Evolutionary conservation across 164 flowering plant species (phyloP), one percentile per base, ranked within the genome.

Genomic region (Vitis riparia): DNA sequence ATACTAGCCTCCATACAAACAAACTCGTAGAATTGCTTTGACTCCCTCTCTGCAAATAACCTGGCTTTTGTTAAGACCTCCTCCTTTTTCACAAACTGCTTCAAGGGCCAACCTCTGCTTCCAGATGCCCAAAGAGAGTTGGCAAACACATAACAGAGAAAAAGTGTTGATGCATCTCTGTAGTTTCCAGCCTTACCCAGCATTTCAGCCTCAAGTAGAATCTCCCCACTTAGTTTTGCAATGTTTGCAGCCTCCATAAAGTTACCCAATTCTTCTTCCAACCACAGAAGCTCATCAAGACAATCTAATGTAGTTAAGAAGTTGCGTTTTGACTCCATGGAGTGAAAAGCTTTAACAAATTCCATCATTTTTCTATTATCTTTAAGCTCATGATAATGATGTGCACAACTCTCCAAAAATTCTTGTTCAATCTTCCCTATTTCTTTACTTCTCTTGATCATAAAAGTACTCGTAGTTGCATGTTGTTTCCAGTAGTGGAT

Each of bases 21-120:
- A 67, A 71, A 60, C 61, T 79, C 75, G 56, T 68, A 65, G 56
- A 80, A 80, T 14, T 32, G 11, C 44, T 53, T 68, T 23, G 84
- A 74, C 2, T 58, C 75, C 0, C 65, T 59, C 59, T 71, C 55
- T 23, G 89, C 86, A 23, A 72, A 63, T 1, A 57, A 64, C 75
- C 77, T 77, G 9, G 84, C 86, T 65, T 75, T 84, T 11, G 27
- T 9, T 27, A 87, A 63, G 51, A 87, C 84, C 37, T 86, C 78
- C 13, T 78, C 80, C 64, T 79, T 83, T 14, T 74, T 57, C 0
- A 51, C 3, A 60, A 84, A 86, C 1, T 67, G 68, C 80, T 84
- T 87, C 55, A 83, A 55, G 0, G 91, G 89, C 89, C 91, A 89
- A 30, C 92, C 90, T 32, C 62, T 77, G 73, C 77, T 73, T 64